Percentiles rank a stretch among this genome's conserved stretches.
These are phyloP conservation scores for Ajuga chamaepitys DNA, from an alignment of 257 asterid genomes.

Conservation along the genomic window DNA sequence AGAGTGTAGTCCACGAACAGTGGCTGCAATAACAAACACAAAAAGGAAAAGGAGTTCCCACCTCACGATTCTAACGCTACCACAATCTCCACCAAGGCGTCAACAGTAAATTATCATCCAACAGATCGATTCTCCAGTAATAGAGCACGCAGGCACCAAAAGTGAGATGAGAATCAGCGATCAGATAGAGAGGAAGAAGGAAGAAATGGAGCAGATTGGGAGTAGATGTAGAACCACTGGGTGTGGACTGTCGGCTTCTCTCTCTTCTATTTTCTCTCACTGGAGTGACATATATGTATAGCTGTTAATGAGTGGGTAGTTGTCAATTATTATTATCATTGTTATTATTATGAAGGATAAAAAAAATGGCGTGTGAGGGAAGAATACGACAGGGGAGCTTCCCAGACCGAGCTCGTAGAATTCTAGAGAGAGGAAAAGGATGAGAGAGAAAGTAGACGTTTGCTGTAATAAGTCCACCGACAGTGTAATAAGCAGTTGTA, in stretches of 20 bases:
- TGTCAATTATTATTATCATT: conserved; percentile 2
- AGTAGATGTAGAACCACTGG: conserved; percentile 8
- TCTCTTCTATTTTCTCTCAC: conserved; percentile 9
- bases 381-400: conserved; percentile 54
- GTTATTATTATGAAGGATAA: background rate
- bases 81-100: background rate
- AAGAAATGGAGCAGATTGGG: background rate
- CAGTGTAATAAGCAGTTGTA: conserved; percentile 14
- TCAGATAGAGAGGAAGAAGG: conserved; percentile 15
- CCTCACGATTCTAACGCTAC: conserved; percentile 34
- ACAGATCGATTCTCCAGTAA: conserved; percentile 10
- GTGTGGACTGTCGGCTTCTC: conserved; percentile 27
- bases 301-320: conserved; percentile 32
- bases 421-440: conserved; percentile 9
- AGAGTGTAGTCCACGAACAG: background rate
- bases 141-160: conserved; percentile 1
- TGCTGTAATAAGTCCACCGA: conserved; percentile 21
- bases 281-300: conserved; percentile 16
- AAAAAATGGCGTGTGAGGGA: conserved; percentile 31
- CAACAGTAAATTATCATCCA: background rate
- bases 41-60: conserved; percentile 10
- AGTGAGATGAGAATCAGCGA: conserved; percentile 6
- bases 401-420: background rate
- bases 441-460: background rate
- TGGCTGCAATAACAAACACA: background rate